Conservation (phyloP, 371 early-diverging fungal genomes). For the Rhizopus delemar region DNA sequence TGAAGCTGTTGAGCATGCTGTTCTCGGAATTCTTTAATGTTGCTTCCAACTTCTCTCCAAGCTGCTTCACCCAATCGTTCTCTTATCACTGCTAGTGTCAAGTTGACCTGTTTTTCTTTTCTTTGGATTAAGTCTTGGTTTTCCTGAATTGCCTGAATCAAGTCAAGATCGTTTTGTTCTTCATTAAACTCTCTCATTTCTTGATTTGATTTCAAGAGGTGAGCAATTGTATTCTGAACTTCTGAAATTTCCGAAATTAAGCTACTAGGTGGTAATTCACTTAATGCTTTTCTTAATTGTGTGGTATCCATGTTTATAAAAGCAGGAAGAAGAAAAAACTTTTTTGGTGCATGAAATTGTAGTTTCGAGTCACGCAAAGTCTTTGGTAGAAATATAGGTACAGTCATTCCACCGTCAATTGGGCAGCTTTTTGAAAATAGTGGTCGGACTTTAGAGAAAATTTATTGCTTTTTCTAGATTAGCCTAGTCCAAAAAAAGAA, state of each 20-base stretch:
- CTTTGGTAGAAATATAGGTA: too few relatives aligned
- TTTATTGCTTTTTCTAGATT: too few relatives aligned
- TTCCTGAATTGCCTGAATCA: conserved; percentile 39
- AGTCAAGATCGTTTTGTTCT: conserved; percentile 31
- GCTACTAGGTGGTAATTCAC: conserved; percentile 35
- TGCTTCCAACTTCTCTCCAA: conserved; percentile 42
- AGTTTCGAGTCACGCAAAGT: too few relatives aligned
- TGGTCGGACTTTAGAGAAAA: too few relatives aligned
- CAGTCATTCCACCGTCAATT: too few relatives aligned
- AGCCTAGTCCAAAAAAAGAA: too few relatives aligned
- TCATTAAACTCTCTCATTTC: conserved; percentile 46
- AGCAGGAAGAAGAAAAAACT: background rate
- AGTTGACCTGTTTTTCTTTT: conserved; percentile 38
- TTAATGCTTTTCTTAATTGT: conserved; percentile 35
- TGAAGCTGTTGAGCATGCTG: conserved; percentile 14
- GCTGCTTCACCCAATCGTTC: conserved; percentile 47
- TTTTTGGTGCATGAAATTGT: too few relatives aligned
- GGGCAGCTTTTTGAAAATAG: too few relatives aligned
- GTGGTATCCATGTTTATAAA: conserved; percentile 20
- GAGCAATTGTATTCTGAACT: conserved; percentile 44
- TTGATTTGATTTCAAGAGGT: conserved; percentile 38
- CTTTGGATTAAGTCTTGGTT: conserved; percentile 38
- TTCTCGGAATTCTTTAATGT: conserved; percentile 36
- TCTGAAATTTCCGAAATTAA: conserved; percentile 45
- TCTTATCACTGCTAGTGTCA: conserved; percentile 37